Evolutionary conservation across 768 basidiomycete species (phyloP), one percentile per base, ranked within the genome.

Genomic region (Calocera viscosa): DNA sequence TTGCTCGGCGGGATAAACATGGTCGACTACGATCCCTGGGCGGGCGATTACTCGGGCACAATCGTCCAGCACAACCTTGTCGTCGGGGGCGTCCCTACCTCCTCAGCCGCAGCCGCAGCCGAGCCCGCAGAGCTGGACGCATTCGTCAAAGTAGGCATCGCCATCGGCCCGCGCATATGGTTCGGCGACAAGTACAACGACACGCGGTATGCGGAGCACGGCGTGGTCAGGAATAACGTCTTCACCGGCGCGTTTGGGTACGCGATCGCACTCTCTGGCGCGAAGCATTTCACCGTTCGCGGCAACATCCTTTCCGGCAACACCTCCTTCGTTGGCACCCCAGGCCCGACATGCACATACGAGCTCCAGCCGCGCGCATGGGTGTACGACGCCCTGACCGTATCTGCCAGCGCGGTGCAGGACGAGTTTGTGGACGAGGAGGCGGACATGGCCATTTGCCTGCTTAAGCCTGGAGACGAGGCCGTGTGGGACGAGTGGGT

Each of bases 71-170:
- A 88, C 72, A 90, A 91, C 71, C 78, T 73, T 33, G 85, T 91
- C 69, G 69, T 82, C 1, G 90, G 90, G 16, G 90, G 85, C 2
- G 88, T 86, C 71, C 83, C n/a, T n/a, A n/a, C n/a, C n/a, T n/a
- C n/a, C 88, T 3, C 83, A 82, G 19, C 53, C 7, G 7, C 14
- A 60, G 11, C 53, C 53, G 24, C 14, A 26, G n/a, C n/a, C 11
- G 53, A 60, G 8, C 53, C 53, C 8, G 7, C 7, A 2, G 78
- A 82, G 7, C 74, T 84, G 24, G 79, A 84, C 69, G 84, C 82
- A 12, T 80, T 90, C 66, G 83, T 90, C 76, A 91, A 91, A 66
- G 84, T 91, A 71, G 89, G 86, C 22, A 86, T 91, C 64, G 89
- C 88, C 33, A 81, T 90, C 17, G 89, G 90, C 8, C 87, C 90